Conservation (phyloP, 805 yeast species). For the Kuraishia cidri region DNA sequence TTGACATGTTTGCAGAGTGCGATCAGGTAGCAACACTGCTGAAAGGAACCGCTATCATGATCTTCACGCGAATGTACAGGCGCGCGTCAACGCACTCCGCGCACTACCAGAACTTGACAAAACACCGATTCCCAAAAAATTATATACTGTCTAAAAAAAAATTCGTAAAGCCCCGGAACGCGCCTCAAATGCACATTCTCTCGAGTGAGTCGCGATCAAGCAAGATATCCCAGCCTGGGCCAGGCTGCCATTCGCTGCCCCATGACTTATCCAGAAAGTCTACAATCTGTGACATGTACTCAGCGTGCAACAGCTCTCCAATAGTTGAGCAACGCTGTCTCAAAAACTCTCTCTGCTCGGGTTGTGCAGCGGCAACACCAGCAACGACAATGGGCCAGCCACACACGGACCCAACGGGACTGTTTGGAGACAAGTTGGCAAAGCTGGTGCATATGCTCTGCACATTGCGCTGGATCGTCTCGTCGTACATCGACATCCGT, state of each 20-base stretch:
- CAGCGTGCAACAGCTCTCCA: slow-evolving; percentile 6
- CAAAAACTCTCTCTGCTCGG: slow-evolving; percentile 8
- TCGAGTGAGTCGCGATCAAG: slow-evolving; percentile 4
- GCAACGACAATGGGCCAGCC: slow-evolving; percentile 10
- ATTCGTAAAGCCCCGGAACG: no score
- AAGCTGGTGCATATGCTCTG: slow-evolving; percentile 2
- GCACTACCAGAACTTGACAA: no score
- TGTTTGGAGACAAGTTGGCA: slow-evolving; percentile 1
- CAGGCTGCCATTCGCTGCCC: slow-evolving; percentile 5
- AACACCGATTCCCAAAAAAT: no score
- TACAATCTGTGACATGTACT: slow-evolving; percentile 5
- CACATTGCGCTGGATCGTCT: slow-evolving; percentile 5
- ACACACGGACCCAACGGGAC: neutral
- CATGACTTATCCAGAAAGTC: slow-evolving; percentile 8
- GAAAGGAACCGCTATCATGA: no score
- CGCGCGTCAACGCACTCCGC: no score
- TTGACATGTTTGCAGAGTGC: neutral
- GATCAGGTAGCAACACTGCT: no score
- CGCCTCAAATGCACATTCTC: slow-evolving; percentile 1
- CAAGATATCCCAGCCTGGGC: slow-evolving; percentile 6
- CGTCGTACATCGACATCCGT: neutral
- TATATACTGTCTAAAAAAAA: no score
- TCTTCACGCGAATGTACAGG: no score
- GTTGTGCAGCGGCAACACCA: slow-evolving; percentile 7
- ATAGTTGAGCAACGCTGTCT: slow-evolving; percentile 6